A percentile compares a stretch with the other conserved stretches of the same genome.
Evolutionary conservation across 2,329 filamentous ascomycete species (phyloP).

Genomic region (Cercospora beticola): DNA sequence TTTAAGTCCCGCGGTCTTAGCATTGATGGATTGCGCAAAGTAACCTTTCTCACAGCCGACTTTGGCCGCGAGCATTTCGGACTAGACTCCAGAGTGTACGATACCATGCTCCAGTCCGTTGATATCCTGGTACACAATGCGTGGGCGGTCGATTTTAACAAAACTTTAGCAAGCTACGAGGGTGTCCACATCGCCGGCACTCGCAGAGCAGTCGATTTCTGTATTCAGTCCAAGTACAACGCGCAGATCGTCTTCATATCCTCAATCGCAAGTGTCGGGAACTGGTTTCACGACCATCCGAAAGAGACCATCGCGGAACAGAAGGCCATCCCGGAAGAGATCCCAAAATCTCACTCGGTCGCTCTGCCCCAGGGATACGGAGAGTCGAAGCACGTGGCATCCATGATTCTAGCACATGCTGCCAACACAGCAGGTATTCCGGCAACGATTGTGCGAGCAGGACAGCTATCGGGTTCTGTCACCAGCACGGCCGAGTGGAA

Average conservation of each 20-base stretch:
- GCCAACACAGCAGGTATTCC: conserved; percentile 31
- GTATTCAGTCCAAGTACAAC: conserved; percentile 26
- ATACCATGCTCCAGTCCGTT: conserved; percentile 25
- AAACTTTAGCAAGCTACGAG: conserved; percentile 36
- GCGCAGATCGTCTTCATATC: conserved; percentile 42
- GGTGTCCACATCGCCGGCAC: conserved; percentile 33
- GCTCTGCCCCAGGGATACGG: conserved; percentile 41
- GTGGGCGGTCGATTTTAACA: conserved; percentile 43
- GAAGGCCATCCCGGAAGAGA: background rate
- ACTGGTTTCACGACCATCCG: conserved; percentile 24
- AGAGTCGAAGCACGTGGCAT: conserved; percentile 41
- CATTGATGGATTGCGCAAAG: conserved; percentile 29
- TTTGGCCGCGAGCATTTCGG: conserved; percentile 31
- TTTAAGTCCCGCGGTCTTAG: conserved; percentile 26
- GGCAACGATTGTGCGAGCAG: conserved; percentile 29
- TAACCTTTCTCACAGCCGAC: conserved; percentile 30
- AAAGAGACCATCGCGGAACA: background rate
- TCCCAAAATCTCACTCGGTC: conserved; percentile 23
- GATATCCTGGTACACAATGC: conserved; percentile 40
- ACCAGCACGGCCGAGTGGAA: conserved; percentile 41
- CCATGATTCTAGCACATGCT: conserved; percentile 35
- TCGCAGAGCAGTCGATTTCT: conserved; percentile 34
- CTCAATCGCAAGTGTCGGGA: conserved; percentile 40
- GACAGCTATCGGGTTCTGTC: conserved; percentile 32
- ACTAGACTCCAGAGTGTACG: conserved; percentile 20